phyloP scores from a whole-genome alignment of 2,329 filamentous ascomycete species.

The Alternaria metachromatica region DNA sequence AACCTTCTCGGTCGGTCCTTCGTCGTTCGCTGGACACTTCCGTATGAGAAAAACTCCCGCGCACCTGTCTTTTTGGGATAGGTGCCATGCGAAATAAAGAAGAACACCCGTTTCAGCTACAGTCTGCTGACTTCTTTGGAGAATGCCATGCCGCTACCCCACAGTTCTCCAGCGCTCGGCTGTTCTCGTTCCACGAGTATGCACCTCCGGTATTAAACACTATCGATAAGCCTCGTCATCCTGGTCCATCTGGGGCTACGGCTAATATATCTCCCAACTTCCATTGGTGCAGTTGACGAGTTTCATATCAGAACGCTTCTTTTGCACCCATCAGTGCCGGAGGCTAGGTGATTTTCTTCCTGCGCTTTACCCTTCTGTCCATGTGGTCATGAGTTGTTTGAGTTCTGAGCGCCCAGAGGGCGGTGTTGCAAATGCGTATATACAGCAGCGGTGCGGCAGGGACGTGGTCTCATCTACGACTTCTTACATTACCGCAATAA shows the following conservation, averaged over 20 bases:
- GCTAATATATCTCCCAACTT: constrained; percentile 15
- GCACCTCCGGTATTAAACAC: constrained; percentile 28
- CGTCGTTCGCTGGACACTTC: neutral
- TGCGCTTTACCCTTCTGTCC: constrained; percentile 10
- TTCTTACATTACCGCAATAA: neutral
- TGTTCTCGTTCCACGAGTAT: constrained; percentile 24
- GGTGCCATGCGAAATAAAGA: neutral
- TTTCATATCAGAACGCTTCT: constrained; percentile 30
- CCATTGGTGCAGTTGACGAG: constrained; percentile 22
- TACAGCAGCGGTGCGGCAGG: constrained; percentile 10
- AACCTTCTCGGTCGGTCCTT: neutral
- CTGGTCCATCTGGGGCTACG: constrained; percentile 24
- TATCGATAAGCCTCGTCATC: constrained; percentile 32
- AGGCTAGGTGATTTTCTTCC: constrained; percentile 19
- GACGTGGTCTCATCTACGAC: constrained; percentile 2
- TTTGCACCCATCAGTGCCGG: constrained; percentile 18
- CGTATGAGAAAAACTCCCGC: neutral
- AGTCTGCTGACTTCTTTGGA: constrained; percentile 11
- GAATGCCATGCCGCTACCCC: constrained; percentile 18
- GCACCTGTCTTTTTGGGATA: neutral
- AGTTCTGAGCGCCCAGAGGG: neutral
- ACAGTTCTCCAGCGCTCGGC: constrained; percentile 23
- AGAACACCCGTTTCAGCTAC: neutral
- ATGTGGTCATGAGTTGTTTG: constrained; percentile 9
- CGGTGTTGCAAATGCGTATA: constrained; percentile 11